Evolutionary conservation across 345 rosid genomes (phyloP), one percentile per base, ranked within the genome.

Genomic region (Nephelium lappaceum): DNA sequence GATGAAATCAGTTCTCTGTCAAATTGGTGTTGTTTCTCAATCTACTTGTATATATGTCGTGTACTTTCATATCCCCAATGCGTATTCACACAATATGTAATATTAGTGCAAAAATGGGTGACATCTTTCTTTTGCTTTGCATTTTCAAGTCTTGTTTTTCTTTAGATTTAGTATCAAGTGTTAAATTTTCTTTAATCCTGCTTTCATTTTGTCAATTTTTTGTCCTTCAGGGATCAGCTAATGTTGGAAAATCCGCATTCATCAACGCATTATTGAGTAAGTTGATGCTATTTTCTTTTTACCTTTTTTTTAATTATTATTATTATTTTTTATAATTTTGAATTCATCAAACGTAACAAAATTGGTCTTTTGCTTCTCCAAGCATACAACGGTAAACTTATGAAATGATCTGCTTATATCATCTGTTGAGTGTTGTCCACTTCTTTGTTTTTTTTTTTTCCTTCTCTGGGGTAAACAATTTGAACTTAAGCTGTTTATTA

Each of bases 161-260:
- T 5, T 19, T 19, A 12, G 6, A 1, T 45, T 70, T 75, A 36
- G 38, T 41, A 23, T 55, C 19, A 58, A 55, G 67, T 53, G 57
- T 75, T 79, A 14, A 57, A 57, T 8, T 68, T 47, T 73, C 24
- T 12, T 18, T 31, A 19, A n/a, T 11, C 19, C 51, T 77, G 49
- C 68, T 74, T 65, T 47, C 51, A 21, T 49, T 72, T 77, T 68
- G 3, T 21, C 25, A 64, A 25, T 19, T 71, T 77, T 75, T 15
- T 67, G 19, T 45, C 47, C 25, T 23, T 5, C 82, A 95, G 99
- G 99, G 99, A 61, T 87, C 99, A 65, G 99, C 98, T 61, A 95
- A 95, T 81, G 99, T 95, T 73, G 99, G 99, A 72, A 95, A 95
- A 88, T 93, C 99, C 75, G 99, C 98, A 74, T 95, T 95, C 86